A percentile compares a stretch with the other conserved stretches of the same genome.
Conservation (phyloP, 140 eudicot species). For the Bidens hawaiensis region DNA sequence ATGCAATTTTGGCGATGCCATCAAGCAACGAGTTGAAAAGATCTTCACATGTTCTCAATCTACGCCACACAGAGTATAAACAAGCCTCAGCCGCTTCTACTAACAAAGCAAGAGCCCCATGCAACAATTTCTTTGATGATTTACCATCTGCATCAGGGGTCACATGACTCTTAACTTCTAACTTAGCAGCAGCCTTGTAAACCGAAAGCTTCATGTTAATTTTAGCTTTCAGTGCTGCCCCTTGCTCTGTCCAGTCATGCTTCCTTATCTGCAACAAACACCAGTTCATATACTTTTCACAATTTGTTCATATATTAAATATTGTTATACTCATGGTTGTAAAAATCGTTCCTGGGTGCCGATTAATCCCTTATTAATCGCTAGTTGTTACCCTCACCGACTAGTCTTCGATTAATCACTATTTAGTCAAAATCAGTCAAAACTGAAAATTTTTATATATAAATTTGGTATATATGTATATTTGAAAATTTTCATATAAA, state of each 20-base stretch:
- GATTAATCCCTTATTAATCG: too few species aligned
- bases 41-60: slow-evolving; percentile 88
- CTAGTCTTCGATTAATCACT: too few species aligned
- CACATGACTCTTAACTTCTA: slow-evolving; percentile 55
- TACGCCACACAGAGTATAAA: slow-evolving; percentile 80
- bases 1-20: slow-evolving; percentile 89
- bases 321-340: too few species aligned
- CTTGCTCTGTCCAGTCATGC: slow-evolving; percentile 87
- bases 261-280: slow-evolving; percentile 75
- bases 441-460: too few species aligned
- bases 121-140: slow-evolving; percentile 73
- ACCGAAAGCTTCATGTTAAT: slow-evolving; percentile 72
- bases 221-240: slow-evolving; percentile 63
- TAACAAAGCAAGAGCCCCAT: slow-evolving; percentile 74
- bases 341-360: too few species aligned
- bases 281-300: slow-evolving; percentile 9
- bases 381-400: too few species aligned
- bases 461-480: too few species aligned
- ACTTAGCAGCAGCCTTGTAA: slow-evolving; percentile 65
- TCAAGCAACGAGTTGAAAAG: slow-evolving; percentile 79
- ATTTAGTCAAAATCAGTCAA: too few species aligned
- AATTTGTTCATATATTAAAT: not conserved
- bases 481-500: too few species aligned
- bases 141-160: slow-evolving; percentile 68
- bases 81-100: slow-evolving; percentile 94